phyloP scores from a whole-genome alignment of 2,329 filamentous ascomycete genomes.

The Colletotrichum sp. region DNA sequence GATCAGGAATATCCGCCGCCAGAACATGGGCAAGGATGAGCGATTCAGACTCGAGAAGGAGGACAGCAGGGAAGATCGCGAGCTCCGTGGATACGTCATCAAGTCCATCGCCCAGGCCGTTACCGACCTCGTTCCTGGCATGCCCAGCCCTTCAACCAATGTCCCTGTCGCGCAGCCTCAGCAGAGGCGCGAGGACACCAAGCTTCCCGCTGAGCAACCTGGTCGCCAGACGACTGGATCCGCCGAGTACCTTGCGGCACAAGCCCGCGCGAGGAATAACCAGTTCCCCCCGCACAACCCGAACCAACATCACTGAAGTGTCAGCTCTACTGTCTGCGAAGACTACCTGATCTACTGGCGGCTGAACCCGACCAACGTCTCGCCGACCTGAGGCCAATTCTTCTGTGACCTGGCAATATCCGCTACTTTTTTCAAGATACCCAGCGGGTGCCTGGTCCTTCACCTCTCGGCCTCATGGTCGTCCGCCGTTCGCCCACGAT shows the following conservation, averaged over 20 bases:
- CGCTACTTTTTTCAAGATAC: slow-evolving; percentile 21
- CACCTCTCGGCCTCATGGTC: slow-evolving; percentile 4
- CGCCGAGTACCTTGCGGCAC: slow-evolving; percentile 55
- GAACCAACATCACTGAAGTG: slow-evolving; percentile 40
- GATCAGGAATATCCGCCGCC: slow-evolving; percentile 82
- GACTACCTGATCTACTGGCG: background rate
- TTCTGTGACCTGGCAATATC: slow-evolving; percentile 11
- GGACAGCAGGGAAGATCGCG: slow-evolving; percentile 75
- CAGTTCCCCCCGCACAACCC: slow-evolving; percentile 50
- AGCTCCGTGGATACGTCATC: slow-evolving; percentile 77
- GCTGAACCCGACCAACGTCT: background rate
- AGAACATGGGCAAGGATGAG: slow-evolving; percentile 85
- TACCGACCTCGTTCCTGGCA: slow-evolving; percentile 66
- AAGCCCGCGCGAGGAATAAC: slow-evolving; percentile 42
- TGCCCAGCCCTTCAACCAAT: slow-evolving; percentile 31
- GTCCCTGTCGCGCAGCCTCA: slow-evolving; percentile 24
- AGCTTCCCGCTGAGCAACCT: slow-evolving; percentile 66
- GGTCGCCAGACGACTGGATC: slow-evolving; percentile 51
- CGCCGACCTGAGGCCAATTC: slow-evolving; percentile 4
- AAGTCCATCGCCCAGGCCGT: slow-evolving; percentile 76
- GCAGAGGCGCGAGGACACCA: slow-evolving; percentile 56
- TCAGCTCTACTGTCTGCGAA: background rate
- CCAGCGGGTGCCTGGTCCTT: slow-evolving; percentile 8
- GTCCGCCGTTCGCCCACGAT: background rate
- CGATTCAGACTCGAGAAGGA: slow-evolving; percentile 83